Base-by-base conservation (phyloP, 2,329 filamentous ascomycete species). In the Diaporthe sp. region DNA sequence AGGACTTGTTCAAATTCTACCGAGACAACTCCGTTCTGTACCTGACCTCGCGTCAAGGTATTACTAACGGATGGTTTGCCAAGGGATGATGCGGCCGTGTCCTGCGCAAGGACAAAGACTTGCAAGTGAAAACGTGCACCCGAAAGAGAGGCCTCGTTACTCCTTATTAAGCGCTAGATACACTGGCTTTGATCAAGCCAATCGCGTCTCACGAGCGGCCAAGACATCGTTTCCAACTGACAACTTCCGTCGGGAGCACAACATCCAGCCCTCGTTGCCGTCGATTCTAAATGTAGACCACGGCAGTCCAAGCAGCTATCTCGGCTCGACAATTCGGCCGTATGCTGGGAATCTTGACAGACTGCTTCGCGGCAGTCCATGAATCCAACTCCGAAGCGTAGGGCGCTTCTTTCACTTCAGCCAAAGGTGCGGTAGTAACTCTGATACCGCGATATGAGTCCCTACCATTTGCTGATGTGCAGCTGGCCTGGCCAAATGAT, bases 361-460 rank as follows among this genome's bases (percentile, higher is more conserved):
- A 2, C 5, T 28, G 31, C 22, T n/a, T n/a, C n/a, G n/a, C n/a
- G n/a, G n/a, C n/a, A n/a, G n/a, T n/a, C 19, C 4, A 4, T 22
- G 8, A 12, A 19, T 28, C 17, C 34, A 15, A 22, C n/a, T 55
- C 8, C 4, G 17, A 42, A 12, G 31, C 9, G 17, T 15, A 22
- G 2, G 1, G 5, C n/a, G 2, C n/a, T 42, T n/a, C n/a, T 51
- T 2, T 31, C 22, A 2, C n/a, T 53, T 49, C 13, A n/a, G 46
- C 34, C 8, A 39, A 42, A 31, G 15, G 1, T 12, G 15, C 34
- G 15, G 10, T 15, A 22, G 72, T 37, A 37, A 39, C 77, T 5
- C 42, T 28, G 28, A 34, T 44, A 49, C n/a, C 2, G 7, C 22
- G 4, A 12, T 1, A 1, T 1, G 5, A n/a, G 0, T 0, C 46